A percentile compares a stretch with the other conserved stretches of the same genome.
Conservation (phyloP, 345 rosid species). For the Bruguiera gymnorhiza region DNA sequence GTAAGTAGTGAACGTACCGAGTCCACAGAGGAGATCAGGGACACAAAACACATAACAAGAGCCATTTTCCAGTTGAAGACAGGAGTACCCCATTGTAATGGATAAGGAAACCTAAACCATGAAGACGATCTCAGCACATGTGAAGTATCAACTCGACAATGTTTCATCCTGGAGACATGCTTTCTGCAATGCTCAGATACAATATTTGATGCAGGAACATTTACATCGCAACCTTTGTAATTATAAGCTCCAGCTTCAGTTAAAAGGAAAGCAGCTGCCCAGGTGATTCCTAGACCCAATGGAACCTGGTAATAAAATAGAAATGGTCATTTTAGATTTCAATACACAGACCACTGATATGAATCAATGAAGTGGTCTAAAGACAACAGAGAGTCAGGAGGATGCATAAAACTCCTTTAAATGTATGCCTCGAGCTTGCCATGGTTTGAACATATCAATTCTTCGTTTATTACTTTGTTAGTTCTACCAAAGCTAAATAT, state of each 20-base stretch:
- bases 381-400: background rate
- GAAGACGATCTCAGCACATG: conserved; percentile 81
- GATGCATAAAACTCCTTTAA: background rate
- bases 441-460: too few relatives aligned
- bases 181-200: conserved; percentile 85
- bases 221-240: conserved; percentile 78
- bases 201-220: conserved; percentile 72
- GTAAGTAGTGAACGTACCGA: conserved; percentile 55
- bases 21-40: conserved; percentile 80
- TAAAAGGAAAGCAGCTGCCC: conserved; percentile 87
- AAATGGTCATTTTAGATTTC: conserved; percentile 1
- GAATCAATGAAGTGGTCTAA: background rate
- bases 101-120: conserved; percentile 97
- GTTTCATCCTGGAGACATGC: conserved; percentile 73
- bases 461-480: too few relatives aligned
- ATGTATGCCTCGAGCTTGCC: too few relatives aligned
- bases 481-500: too few relatives aligned
- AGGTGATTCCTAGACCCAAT: conserved; percentile 84
- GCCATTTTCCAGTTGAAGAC: conserved; percentile 89
- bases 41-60: conserved; percentile 81
- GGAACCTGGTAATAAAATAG: conserved; percentile 62
- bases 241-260: conserved; percentile 81
- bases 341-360: background rate
- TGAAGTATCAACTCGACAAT: conserved; percentile 84
- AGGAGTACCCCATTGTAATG: conserved; percentile 97